Base-by-base conservation (phyloP, 2,329 filamentous ascomycete species). In the Calonectria henricotiae region DNA sequence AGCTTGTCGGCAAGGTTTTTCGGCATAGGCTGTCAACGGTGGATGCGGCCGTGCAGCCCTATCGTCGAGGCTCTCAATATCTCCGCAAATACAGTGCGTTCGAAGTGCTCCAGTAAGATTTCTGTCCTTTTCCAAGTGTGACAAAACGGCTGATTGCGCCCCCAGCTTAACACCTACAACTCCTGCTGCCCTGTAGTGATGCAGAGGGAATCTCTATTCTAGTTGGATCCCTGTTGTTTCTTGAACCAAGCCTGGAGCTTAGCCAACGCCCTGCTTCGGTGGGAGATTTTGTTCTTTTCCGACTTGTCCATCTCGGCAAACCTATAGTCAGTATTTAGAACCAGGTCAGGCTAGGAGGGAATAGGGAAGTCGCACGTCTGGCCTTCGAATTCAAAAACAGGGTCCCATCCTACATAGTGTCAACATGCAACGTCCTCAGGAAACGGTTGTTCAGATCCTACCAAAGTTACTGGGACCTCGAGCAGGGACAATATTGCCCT, bases 231-330 rank as follows among this genome's bases (percentile, higher is more conserved):
- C 39, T 72, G 64, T 49, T 83, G 79, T 61, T 83, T 85, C 68
- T 89, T 87, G 75, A 97, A 88, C 94, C 96, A 98, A 41, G 86
- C 87, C 79, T 94, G 93, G 73, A 99, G 87, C 84, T 98, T 97
- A 74, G 91, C 88, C 64, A 99, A 85, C n/a, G 96, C 96, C 79
- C 92, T 94, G 74, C 89, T 92, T 49, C 96, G 93, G 84, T 99
- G 96, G 30, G 95, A 98, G 78, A 99, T 94, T 79, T 91, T 90
- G 85, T 98, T 99, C 90, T 97, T 97, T 80, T 91, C 90, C 11
- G 81, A 84, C 82, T 93, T 95, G 62, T 94, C 93, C 96, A 99
- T 99, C 85, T 99, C 96, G 32, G 96, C 96, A 81, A 97, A 93
- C 2, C 90, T 93, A 51, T 9, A 17, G 68, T 77, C 39, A 78